Evolutionary conservation across 169 alveolate genomes (phyloP), one percentile per base, ranked within the genome.

Genomic region (Plasmodium cynomolgi): DNA sequence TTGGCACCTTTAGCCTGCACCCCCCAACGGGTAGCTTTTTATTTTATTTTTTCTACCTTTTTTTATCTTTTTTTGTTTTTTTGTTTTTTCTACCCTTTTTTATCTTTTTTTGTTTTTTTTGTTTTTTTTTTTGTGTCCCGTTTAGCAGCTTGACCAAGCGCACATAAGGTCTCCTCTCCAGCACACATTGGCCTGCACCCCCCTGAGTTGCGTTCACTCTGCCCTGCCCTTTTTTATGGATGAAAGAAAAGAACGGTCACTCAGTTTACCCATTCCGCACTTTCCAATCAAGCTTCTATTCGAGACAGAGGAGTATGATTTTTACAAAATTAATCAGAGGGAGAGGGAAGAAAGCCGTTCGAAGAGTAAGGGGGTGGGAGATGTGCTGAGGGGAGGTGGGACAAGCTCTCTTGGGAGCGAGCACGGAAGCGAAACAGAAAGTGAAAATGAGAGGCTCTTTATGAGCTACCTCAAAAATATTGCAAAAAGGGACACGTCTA

Each of bases 401-500:
- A 20, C 56, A 9, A 37, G 31, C 23, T 75, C 58, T 15, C 8
- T 41, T 0, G n/a, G 11, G 5, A 77, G 68, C n/a, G 86, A 54
- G 4, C 26, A 31, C 23, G 77, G 72, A n/a, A 71, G 71, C 34
- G 91, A 68, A 79, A 20, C 23, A 3, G 92, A 91, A 54, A 82
- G 92, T 68, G 95, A 81, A 81, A 91, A 91, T 91, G 95, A 91
- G 33, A 91, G 56, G 47, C 56, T 81, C 20, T 81, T 81, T 20
- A 82, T 82, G 92, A 91, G 75, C n/a, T 81, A 91, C 58, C 84
- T 82, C n/a, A 91, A 91, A 81, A 82, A 47, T 44, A 82, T 82
- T 74, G 82, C 37, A 20, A 47, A 77, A 79, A 79, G 50, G 58
- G 73, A 41, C 41, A 50, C 71, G 15, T 20, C 23, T 9, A n/a